These are phyloP conservation scores for Xylaria sp. DNA, from an alignment of 2,329 filamentous ascomycete genomes.

Conservation along the genomic window DNA sequence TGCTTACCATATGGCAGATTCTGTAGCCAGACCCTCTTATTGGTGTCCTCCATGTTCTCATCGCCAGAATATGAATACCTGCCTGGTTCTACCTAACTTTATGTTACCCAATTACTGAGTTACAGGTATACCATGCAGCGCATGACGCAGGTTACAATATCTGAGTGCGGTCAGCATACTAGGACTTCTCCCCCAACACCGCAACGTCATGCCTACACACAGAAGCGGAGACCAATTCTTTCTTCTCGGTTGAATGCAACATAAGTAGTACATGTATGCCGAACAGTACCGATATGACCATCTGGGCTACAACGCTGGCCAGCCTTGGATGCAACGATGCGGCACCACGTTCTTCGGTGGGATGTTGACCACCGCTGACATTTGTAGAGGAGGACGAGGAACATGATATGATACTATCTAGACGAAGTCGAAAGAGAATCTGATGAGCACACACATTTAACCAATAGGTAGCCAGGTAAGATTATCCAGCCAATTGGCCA, in stretches of 20 bases:
- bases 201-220: slow-evolving; percentile 17
- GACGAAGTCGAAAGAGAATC: slow-evolving; percentile 4
- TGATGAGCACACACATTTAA: slow-evolving; percentile 14
- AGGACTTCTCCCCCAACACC: slow-evolving; percentile 15
- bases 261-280: slow-evolving; percentile 21
- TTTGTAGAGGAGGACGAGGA: slow-evolving; percentile 12
- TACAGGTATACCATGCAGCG: not conserved
- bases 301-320: slow-evolving; percentile 31
- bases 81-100: not conserved
- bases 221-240: not conserved
- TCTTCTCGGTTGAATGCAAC: slow-evolving; percentile 35
- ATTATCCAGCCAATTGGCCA: not conserved
- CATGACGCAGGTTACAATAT: not conserved
- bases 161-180: not conserved
- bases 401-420: slow-evolving; percentile 13
- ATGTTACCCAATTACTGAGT: not conserved
- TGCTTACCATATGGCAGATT: not conserved
- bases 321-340: slow-evolving; percentile 30
- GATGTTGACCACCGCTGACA: slow-evolving; percentile 11
- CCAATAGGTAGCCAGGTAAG: not conserved
- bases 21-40: not conserved
- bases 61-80: not conserved
- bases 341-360: slow-evolving; percentile 20
- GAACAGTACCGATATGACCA: slow-evolving; percentile 32
- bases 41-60: not conserved